Percentiles rank a stretch among this genome's conserved stretches.
Evolutionary conservation across 345 rosid species (phyloP).

Genomic region (Camelina neglecta): DNA sequence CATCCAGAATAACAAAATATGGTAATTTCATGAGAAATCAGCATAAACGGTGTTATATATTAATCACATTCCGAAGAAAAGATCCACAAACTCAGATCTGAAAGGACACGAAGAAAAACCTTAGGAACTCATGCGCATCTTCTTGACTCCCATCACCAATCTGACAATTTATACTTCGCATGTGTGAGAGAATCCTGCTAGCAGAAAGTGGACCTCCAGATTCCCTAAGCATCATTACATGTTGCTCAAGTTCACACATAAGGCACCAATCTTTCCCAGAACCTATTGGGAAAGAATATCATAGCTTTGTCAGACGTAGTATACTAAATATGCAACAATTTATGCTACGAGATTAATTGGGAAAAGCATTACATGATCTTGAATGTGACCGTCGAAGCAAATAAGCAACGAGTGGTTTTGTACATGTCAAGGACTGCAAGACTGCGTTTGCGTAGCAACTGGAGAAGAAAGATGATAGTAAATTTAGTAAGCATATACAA

Average conservation of each 20-base stretch:
- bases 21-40: slow-evolving; percentile 22
- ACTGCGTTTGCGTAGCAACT: slow-evolving; percentile 94
- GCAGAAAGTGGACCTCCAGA: slow-evolving; percentile 73
- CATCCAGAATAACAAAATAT: slow-evolving; percentile 10
- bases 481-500: slow-evolving; percentile 15
- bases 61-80: background rate
- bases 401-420: slow-evolving; percentile 75
- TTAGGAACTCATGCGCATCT: slow-evolving; percentile 91
- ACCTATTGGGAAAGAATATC: slow-evolving; percentile 50
- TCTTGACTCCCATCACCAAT: slow-evolving; percentile 89
- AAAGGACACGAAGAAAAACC: slow-evolving; percentile 50
- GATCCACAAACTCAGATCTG: slow-evolving; percentile 7
- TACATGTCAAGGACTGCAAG: slow-evolving; percentile 80
- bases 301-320: slow-evolving; percentile 2
- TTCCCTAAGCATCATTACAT: slow-evolving; percentile 73
- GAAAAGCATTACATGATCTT: slow-evolving; percentile 63
- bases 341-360: slow-evolving; percentile 12
- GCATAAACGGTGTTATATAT: background rate
- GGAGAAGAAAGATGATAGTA: slow-evolving; percentile 37
- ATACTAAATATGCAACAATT: background rate
- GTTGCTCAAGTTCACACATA: slow-evolving; percentile 88
- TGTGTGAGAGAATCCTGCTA: slow-evolving; percentile 66
- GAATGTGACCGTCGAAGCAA: slow-evolving; percentile 77
- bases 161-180: slow-evolving; percentile 68
- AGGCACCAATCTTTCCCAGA: slow-evolving; percentile 78